Evolutionary conservation across 2,329 filamentous ascomycete species (phyloP), one percentile per base, ranked within the genome.

Genomic region (Stachybotrys echinatus): DNA sequence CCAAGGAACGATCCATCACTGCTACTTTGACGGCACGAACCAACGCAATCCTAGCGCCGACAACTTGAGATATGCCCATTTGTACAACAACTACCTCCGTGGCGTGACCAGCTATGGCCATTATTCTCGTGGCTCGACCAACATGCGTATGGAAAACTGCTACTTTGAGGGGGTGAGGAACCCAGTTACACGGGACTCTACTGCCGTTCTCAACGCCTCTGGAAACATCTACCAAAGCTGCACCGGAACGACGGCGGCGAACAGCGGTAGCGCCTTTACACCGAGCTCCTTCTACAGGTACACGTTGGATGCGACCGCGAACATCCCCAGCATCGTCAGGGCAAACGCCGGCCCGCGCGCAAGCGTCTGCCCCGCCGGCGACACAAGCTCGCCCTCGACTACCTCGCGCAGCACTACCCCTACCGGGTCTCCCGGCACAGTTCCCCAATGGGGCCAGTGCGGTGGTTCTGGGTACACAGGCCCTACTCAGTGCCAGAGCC

Each of bases 51-150:
- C 53, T 4, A 53, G 50, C 8, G 54, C 49, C 22, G 54, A 55
- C 49, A 55, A 55, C 47, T 45, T 55, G 18, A 48, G 47, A 17
- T 39, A 53, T 51, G 54, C 51, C 34, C 54, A 56, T 47, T 44
- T 56, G 21, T 56, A 56, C 53, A 56, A 56, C 37, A 56, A 56
- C 51, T 53, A 53, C 49, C 47, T 56, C 31, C 21, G 47, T 42
- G 53, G 53, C 20, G 48, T 53, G 40, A 56, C 53, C 39, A 48
- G 48, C 27, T 56, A 56, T 31, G 54, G 54, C 37, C 53, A 55
- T 53, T 56, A 56, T 47, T 50, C 53, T 17, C 51, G 54, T 12
- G 54, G 53, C 23, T 49, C 39, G 45, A 56, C 53, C 31, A 44
- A 56, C 45, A 49, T 49, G 42, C 48, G 53, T 38, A 55, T 56